These are phyloP conservation scores for Microthlaspi erraticum DNA, from an alignment of 345 rosid species.

Conservation along the genomic window DNA sequence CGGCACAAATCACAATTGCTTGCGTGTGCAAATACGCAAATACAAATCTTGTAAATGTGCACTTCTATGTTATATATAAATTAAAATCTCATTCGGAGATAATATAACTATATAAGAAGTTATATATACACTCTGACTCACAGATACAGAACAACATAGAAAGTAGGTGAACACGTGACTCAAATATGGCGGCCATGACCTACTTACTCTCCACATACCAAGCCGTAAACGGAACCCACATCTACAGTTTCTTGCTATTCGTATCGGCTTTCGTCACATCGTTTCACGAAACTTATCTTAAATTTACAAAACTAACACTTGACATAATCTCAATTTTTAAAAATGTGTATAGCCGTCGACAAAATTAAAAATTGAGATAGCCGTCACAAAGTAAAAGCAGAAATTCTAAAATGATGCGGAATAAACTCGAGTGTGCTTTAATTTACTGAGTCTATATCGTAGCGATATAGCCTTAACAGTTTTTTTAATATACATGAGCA, in stretches of 20 bases:
- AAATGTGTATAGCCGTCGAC: not conserved
- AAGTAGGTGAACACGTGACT: constrained; percentile 46
- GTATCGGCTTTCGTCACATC: constrained; percentile 23
- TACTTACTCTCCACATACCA: constrained; percentile 13
- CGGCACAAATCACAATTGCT: not conserved
- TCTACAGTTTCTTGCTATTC: constrained; percentile 12
- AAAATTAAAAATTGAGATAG: not conserved
- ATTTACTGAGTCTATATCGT: not conserved
- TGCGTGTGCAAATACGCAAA: constrained; percentile 38
- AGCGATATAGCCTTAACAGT: not conserved
- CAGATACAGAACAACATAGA: not conserved
- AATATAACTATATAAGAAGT: constrained; percentile 10
- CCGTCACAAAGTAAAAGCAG: not conserved
- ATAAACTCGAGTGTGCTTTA: not conserved
- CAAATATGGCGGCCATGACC: constrained; percentile 43
- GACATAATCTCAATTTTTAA: not conserved
- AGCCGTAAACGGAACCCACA: constrained; percentile 37
- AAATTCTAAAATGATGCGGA: not conserved
- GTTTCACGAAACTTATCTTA: constrained; percentile 15
- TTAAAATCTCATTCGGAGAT: not conserved
- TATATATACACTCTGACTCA: not conserved
- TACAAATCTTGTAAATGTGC: not conserved
- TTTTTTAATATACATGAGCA: not conserved
- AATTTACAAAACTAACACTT: not conserved
- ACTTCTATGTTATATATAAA: not conserved